phyloP scores from a whole-genome alignment of 306 rosid species.

The Vigna radiata region DNA sequence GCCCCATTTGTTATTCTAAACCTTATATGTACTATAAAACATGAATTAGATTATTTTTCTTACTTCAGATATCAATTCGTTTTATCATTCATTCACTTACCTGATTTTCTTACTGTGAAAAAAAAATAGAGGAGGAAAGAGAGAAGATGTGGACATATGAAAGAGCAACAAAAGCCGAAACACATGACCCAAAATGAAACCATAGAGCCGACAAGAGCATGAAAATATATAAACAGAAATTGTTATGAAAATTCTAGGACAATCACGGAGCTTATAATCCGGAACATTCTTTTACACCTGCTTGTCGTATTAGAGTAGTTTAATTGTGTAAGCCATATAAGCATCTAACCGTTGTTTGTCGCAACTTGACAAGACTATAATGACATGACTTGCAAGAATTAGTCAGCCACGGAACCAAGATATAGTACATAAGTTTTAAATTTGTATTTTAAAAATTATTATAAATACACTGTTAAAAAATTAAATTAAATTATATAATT shows the following conservation, averaged over 20 bases:
- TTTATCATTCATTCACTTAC: too few species aligned
- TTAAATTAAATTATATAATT: too few species aligned
- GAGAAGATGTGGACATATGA: not conserved
- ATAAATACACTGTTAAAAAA: too few species aligned
- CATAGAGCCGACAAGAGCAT: not conserved
- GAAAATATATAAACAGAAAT: not conserved
- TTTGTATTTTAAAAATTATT: too few species aligned
- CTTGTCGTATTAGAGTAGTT: not conserved
- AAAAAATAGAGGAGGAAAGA: too few species aligned
- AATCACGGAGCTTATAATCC: slow-evolving; percentile 1
- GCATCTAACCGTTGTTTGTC: not conserved
- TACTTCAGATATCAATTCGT: too few species aligned
- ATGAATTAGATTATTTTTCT: too few species aligned
- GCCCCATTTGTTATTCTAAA: too few species aligned
- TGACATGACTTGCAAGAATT: not conserved
- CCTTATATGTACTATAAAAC: too few species aligned
- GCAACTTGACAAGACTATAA: not conserved
- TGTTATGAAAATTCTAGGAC: slow-evolving; percentile 13
- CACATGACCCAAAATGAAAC: not conserved
- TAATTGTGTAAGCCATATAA: not conserved
- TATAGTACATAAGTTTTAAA: too few species aligned
- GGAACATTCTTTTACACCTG: slow-evolving; percentile 30
- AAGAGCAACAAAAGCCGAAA: slow-evolving; percentile 4
- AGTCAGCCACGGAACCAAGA: too few species aligned
- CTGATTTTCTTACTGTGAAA: too few species aligned